phyloP scores from a whole-genome alignment of 495 filamentous ascomycete genomes.

The Cudoniella acicularis region DNA sequence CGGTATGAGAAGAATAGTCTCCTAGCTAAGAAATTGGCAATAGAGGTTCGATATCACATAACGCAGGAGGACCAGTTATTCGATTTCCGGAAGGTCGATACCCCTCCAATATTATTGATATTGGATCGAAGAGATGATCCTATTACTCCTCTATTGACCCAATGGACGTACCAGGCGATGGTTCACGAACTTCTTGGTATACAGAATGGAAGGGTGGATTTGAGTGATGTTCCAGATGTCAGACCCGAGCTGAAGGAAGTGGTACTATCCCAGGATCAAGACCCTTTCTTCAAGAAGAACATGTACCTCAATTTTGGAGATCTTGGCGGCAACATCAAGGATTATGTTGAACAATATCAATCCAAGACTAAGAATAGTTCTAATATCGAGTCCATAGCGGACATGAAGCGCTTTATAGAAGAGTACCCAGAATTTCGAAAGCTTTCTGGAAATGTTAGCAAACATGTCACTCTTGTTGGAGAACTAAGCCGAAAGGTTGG shows the following conservation, averaged over 20 bases:
- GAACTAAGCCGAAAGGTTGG: conserved; percentile 86
- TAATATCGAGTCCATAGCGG: conserved; percentile 92
- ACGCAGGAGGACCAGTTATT: conserved; percentile 97
- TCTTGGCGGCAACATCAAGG: conserved; percentile 94
- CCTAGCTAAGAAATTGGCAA: conserved; percentile 86
- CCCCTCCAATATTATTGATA: conserved; percentile 86
- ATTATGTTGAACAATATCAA: conserved; percentile 97
- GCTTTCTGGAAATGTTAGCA: conserved; percentile 95
- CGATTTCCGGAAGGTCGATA: conserved; percentile 93
- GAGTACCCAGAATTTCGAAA: conserved; percentile 97
- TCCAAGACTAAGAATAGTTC: conserved; percentile 87
- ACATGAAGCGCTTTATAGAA: conserved; percentile 99
- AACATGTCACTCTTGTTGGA: conserved; percentile 93
- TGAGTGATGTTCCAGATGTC: conserved; percentile 83
- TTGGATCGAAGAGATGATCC: conserved; percentile 93
- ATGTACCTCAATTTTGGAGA: conserved; percentile 99
- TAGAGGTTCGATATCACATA: conserved; percentile 85
- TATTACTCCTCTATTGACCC: conserved; percentile 89
- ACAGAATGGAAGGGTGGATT: conserved; percentile 83
- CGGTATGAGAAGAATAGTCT: conserved; percentile 91
- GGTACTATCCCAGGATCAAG: conserved; percentile 93
- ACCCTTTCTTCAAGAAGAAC: conserved; percentile 99
- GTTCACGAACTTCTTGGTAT: conserved; percentile 95
- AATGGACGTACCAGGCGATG: conserved; percentile 99
- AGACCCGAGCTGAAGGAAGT: conserved; percentile 92